Base-by-base conservation (phyloP, 140 eudicot species). In the Senecio squalidus region DNA sequence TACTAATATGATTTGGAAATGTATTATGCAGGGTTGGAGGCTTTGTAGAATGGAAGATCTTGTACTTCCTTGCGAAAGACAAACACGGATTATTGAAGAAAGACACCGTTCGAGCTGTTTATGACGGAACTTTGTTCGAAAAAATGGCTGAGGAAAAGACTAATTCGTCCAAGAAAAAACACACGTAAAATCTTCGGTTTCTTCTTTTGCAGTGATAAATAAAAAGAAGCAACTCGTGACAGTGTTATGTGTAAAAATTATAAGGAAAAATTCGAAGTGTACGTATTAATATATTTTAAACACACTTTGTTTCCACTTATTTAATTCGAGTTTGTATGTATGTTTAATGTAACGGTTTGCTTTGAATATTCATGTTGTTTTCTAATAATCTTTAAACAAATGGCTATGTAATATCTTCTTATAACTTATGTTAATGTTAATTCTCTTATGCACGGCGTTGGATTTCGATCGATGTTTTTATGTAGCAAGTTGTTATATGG, bases 81-180 rank as follows among this genome's bases (percentile, higher is more conserved):
- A 49, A 85, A 55, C 62, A 80, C 4, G 95, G 94, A 9, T 65
- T 83, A 57, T 54, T 90, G 71, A 82, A 66, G 22, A 83, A 71
- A 47, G 91, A 86, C 8, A 73, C 77, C 1, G 29, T 91, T 1
- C 68, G 77, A 77, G 88, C 76, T 30, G 92, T 71, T 46, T 89
- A 76, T 34, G 92, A 89, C 60, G 95, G 97, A 60, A 82, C 86
- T 75, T 66, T 89, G 72, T 88, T 88, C 9, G 80, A 82, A 4
- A 69, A 51, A 57, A 33, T 88, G 92, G 91, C 64, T 1, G 63
- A 73, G 20, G 80, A 76, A 25, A 63, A 68, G 15, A 74, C 64
- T 25, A 71, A 70, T 6, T 50, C 61, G 5, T 40, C 82, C n/a
- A 64, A 64, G 72, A 88, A 88, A 29, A 58, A 75, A 55, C 52